Evolutionary conservation across 2,329 filamentous ascomycete genomes (phyloP).

Genomic region (Pyricularia sp.): DNA sequence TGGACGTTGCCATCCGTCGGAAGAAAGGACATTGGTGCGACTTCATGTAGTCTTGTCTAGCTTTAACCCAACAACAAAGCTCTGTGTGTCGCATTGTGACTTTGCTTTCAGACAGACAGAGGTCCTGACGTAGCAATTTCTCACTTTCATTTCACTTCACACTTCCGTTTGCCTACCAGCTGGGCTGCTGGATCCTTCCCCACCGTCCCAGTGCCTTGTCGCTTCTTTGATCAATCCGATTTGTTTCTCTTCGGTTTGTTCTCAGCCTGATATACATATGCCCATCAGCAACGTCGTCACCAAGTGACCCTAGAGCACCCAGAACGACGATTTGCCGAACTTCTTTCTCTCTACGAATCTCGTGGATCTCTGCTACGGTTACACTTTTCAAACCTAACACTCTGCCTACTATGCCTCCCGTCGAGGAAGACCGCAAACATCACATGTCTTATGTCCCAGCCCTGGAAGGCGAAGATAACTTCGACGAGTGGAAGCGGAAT

Average conservation of each 20-base stretch:
- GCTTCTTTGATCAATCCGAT: neutral
- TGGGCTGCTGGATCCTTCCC: neutral
- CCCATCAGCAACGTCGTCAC: neutral
- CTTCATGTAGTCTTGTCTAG: neutral
- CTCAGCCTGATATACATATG: neutral
- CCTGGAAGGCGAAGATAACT: neutral
- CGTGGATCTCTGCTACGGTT: neutral
- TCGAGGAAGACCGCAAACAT: neutral
- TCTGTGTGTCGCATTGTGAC: neutral
- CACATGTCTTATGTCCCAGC: neutral
- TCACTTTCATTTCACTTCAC: neutral
- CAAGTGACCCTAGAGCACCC: neutral
- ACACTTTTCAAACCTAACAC: neutral
- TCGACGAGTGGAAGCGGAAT: neutral
- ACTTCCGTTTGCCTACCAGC: neutral
- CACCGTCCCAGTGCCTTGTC: neutral
- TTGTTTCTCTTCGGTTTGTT: neutral
- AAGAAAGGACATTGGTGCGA: neutral
- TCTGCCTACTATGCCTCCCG: neutral
- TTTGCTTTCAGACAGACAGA: neutral
- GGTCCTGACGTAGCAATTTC: neutral
- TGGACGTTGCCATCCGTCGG: neutral
- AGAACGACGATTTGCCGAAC: neutral
- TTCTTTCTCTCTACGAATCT: neutral
- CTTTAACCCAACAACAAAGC: neutral